Evolutionary conservation across 2,329 filamentous ascomycete genomes (phyloP), one percentile per base, ranked within the genome.

Genomic region (Scleromitrula shiraiana): DNA sequence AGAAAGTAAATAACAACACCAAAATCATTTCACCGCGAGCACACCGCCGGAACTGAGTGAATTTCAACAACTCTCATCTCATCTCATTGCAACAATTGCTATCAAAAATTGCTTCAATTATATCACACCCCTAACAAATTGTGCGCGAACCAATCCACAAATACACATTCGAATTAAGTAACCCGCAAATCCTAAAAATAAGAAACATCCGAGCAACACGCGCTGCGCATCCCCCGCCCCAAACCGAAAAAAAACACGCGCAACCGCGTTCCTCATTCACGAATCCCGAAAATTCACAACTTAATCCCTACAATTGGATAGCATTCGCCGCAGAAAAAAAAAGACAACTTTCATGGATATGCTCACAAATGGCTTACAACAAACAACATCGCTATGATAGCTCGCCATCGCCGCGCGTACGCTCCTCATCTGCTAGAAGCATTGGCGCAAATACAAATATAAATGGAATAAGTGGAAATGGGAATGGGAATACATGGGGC

Each of bases 351-450:
- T 24, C 23, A 20, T 17, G 37, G 42, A 47, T n/a, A 47, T 47
- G 45, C 37, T 37, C 20, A 17, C 38, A 41, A 35, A 47, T 47
- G 45, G 45, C 45, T 33, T 30, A 39, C 35, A 41, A 27, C 15
- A 47, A 41, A 27, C 37, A 47, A 33, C 27, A 22, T 33, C 45
- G 45, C 33, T 47, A 47, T 10, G 38, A 47, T 15, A 47, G 45
- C 29, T 47, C 45, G 15, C 45, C 45, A 15, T 47, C 45, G n/a
- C 45, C 45, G 17, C 45, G 45, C 26, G 39, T 24, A n/a, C 30
- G 45, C n/a, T 35, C 15, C 27, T 20, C 12, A 36, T 36, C n/a
- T n/a, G n/a, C n/a, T n/a, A n/a, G n/a, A n/a, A 41, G 20, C 22
- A 14, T 15, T 14, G 24, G 23, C 14, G 15, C 45, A 12, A 47